Percentiles rank a stretch among this genome's conserved stretches.
phyloP scores from a whole-genome alignment of 2,329 filamentous ascomycete species.

The Exophiala oligosperma region DNA sequence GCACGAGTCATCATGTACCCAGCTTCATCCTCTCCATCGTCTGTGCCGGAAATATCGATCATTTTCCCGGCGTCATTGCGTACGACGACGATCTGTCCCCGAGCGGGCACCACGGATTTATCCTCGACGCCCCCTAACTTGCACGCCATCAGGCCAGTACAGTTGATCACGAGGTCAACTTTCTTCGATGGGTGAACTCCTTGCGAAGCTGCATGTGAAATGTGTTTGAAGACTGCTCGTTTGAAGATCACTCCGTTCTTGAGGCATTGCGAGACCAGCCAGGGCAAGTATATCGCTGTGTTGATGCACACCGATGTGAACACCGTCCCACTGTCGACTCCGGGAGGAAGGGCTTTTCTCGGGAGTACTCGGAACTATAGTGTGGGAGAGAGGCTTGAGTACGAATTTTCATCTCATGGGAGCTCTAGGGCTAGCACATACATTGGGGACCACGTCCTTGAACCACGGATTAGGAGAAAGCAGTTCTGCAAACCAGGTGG shows the following conservation, averaged over 20 bases:
- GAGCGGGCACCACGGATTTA: conserved; percentile 67
- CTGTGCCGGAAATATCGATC: conserved; percentile 68
- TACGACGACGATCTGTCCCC: conserved; percentile 83
- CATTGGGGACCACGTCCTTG: conserved; percentile 67
- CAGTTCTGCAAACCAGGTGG: conserved; percentile 66
- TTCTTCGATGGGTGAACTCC: conserved; percentile 58
- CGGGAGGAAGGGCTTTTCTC: conserved; percentile 58
- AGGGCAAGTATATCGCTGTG: conserved; percentile 81
- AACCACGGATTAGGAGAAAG: conserved; percentile 72
- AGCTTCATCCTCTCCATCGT: conserved; percentile 71
- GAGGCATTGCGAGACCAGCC: conserved; percentile 77
- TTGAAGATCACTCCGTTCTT: conserved; percentile 69
- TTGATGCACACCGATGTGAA: conserved; percentile 93
- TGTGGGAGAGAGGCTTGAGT: not conserved
- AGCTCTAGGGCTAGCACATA: conserved; percentile 36
- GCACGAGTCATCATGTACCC: conserved; percentile 83
- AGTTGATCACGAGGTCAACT: conserved; percentile 76
- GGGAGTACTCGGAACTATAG: conserved; percentile 61
- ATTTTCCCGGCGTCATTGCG: conserved; percentile 74
- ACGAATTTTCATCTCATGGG: too few species aligned
- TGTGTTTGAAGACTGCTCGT: conserved; percentile 64
- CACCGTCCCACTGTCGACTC: conserved; percentile 69
- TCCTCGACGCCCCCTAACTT: conserved; percentile 82
- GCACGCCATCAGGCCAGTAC: conserved; percentile 74
- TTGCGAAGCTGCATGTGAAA: conserved; percentile 69